Evolutionary conservation across 2,329 filamentous ascomycete genomes (phyloP), one percentile per base, ranked within the genome.

Genomic region (Aspergillus candidus): DNA sequence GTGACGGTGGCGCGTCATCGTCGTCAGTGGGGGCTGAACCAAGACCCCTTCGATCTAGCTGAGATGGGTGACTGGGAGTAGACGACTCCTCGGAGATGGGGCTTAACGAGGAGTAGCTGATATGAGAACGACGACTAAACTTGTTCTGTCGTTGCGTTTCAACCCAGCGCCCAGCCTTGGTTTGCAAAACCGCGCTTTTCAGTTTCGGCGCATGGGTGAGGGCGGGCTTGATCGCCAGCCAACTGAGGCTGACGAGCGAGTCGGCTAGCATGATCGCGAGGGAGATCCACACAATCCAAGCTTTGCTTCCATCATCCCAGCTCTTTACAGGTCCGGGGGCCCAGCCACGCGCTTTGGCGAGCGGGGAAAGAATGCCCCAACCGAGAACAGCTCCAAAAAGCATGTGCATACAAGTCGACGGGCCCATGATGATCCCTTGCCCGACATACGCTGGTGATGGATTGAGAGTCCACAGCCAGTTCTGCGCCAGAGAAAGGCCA

Each of bases 401-500:
- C 93, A 98, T 98, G 56, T 97, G 91, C 41, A 94, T 76, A 3
- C 91, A 97, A 0, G 93, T 98, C 32, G 88, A 84, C 4, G 91
- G 87, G 0, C 93, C 93, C 93, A 98, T 98, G 59, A 98, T 97
- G 50, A 98, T 94, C 10, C 93, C 93, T 68, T 98, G 93, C 0
- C 93, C 93, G 18, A 97, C 82, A 63, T 98, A 98, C 2, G 93
- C 93, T n/a, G 94, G 84, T 36, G 89, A 96, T 0, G 93, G 93
- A 54, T 98, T 98, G 6, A 98, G 72, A 1, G 88, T 93, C 93
- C 93, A 98, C 1, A 96, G 77, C 91, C 91, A 98, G 2, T 80
- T 80, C 1, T 78, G 70, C 0, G 89, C 89, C 6, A 94, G 78
- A 2, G 77, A 68, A 0, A 77, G 69, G 0, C 93, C 93, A 54